Evolutionary conservation across 2,329 filamentous ascomycete genomes (phyloP).

Genomic region (Fusarium hainanense): DNA sequence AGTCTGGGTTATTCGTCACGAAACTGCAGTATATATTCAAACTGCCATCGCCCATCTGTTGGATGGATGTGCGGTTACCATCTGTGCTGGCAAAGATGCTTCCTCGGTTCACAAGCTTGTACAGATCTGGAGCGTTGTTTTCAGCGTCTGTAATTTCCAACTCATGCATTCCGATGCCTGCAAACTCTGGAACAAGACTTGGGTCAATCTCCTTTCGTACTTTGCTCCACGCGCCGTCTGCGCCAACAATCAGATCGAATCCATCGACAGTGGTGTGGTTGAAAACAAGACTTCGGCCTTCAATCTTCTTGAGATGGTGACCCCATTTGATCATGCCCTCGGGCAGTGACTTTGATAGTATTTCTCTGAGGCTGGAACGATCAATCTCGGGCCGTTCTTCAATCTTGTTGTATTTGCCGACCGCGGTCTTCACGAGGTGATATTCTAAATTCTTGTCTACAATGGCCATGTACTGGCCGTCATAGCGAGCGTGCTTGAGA

Average conservation of each 20-base stretch:
- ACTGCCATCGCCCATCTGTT: conserved; percentile 61
- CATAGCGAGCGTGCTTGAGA: conserved; percentile 60
- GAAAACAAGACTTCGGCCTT: conserved; percentile 53
- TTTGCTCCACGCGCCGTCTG: conserved; percentile 54
- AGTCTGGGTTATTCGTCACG: conserved; percentile 54
- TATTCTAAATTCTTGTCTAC: conserved; percentile 55
- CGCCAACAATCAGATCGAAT: conserved; percentile 55
- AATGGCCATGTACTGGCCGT: conserved; percentile 62
- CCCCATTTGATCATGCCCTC: conserved; percentile 60
- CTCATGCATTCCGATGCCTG: conserved; percentile 58
- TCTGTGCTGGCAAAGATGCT: conserved; percentile 58
- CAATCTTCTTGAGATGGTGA: conserved; percentile 55
- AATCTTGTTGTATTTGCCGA: conserved; percentile 36
- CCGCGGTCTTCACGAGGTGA: conserved; percentile 46
- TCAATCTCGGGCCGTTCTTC: conserved; percentile 65
- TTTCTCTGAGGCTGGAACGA: conserved; percentile 55
- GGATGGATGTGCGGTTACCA: conserved; percentile 53
- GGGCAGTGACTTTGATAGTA: conserved; percentile 60
- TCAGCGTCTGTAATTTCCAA: conserved; percentile 56
- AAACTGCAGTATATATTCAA: conserved; percentile 55
- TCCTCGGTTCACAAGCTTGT: conserved; percentile 59
- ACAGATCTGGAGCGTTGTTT: conserved; percentile 55
- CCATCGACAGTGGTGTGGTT: conserved; percentile 48
- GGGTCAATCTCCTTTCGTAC: conserved; percentile 49
- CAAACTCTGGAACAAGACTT: conserved; percentile 56